Conservation (phyloP, 2,329 filamentous ascomycete genomes). For the Colletotrichum musicola region DNA sequence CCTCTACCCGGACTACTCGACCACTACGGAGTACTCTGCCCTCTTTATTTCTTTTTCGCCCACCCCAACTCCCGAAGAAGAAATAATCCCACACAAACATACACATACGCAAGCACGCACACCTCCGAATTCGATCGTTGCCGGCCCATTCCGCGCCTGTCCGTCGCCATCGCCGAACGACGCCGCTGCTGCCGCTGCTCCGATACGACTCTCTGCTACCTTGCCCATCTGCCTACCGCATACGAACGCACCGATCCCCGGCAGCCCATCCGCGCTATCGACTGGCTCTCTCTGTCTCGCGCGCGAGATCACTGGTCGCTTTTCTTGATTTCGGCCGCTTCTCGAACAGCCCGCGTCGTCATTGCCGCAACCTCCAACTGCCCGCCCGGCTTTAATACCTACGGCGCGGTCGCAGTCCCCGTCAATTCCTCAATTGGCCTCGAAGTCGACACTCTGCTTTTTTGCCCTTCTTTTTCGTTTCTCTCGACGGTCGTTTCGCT, state of each 20-base stretch:
- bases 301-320: background rate
- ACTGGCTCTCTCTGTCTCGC: background rate
- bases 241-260: conserved; percentile 29
- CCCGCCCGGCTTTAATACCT: background rate
- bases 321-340: conserved; percentile 1
- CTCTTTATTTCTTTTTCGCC: background rate
- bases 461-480: background rate
- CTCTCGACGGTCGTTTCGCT: background rate
- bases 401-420: background rate
- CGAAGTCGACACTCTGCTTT: background rate
- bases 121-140: conserved; percentile 1
- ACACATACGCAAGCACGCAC: background rate
- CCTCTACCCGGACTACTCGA: conserved; percentile 12
- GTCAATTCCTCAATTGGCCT: conserved; percentile 23
- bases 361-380: background rate
- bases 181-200: conserved; percentile 17
- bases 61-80: conserved; percentile 13
- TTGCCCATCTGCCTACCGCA: conserved; percentile 8
- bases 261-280: background rate
- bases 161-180: conserved; percentile 14
- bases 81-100: conserved; percentile 4
- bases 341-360: conserved; percentile 4
- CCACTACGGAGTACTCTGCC: background rate
- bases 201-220: conserved; percentile 22
- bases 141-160: background rate